Percentiles rank a stretch among this genome's conserved stretches.
These are phyloP conservation scores for Nepenthes mirabilis DNA, from an alignment of 148 eudicot genomes.

Conservation along the genomic window DNA sequence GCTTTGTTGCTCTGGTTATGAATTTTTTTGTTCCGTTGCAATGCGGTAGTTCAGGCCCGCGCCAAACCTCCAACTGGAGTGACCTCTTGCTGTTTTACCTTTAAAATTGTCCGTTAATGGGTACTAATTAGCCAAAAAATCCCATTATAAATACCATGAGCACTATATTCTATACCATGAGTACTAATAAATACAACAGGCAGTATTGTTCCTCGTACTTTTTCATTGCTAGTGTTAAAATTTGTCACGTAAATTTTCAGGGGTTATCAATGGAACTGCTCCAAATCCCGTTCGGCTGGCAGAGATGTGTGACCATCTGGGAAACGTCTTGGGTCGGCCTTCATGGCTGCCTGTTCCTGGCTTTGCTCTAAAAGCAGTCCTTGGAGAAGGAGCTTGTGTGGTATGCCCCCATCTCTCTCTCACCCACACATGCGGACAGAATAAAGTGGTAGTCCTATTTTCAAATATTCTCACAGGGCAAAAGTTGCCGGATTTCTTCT, in stretches of 20 bases:
- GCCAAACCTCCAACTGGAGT: too few species aligned
- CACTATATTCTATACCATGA: not conserved
- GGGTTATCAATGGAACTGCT: slow-evolving; percentile 93
- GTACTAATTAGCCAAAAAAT: too few species aligned
- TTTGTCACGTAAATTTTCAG: slow-evolving; percentile 18
- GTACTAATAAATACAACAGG: not conserved
- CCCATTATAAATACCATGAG: too few species aligned
- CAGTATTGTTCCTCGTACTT: too few species aligned
- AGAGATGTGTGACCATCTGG: slow-evolving; percentile 79
- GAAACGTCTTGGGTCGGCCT: slow-evolving; percentile 74
- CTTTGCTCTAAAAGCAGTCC: slow-evolving; percentile 84
- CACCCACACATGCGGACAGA: not conserved
- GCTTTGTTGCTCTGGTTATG: not conserved
- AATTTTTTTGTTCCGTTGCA: not conserved
- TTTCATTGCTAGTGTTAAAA: too few species aligned
- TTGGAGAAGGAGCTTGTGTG: slow-evolving; percentile 91
- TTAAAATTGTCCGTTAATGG: too few species aligned
- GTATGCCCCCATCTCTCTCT: slow-evolving; percentile 24
- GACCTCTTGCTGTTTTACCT: too few species aligned
- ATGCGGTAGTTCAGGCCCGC: too few species aligned
- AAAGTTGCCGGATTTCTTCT: too few species aligned
- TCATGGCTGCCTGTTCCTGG: slow-evolving; percentile 99
- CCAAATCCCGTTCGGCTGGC: slow-evolving; percentile 82
- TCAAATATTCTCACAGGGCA: too few species aligned
- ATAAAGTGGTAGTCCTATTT: not conserved